Evolutionary conservation across 106 monocot species (phyloP).

Genomic region (Hemerocallis citrina): DNA sequence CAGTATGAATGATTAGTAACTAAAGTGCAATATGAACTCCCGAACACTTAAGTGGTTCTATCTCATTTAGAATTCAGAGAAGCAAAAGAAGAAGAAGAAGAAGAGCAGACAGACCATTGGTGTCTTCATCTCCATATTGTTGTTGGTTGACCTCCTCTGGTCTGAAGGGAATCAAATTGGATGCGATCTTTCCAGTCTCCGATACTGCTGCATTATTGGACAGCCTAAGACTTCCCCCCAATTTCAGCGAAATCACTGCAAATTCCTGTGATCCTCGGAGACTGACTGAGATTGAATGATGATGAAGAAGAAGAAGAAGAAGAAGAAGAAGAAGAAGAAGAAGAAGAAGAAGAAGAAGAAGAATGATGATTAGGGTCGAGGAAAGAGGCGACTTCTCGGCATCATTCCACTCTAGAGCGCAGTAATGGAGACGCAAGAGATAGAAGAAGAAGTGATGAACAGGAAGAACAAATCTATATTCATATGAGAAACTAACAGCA

Average conservation of each 20-base stretch:
- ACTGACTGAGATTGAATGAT: neutral
- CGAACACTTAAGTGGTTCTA: too few relatives aligned
- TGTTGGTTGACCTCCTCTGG: conserved; percentile 39
- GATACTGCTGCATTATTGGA: too few relatives aligned
- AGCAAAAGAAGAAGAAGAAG: too few relatives aligned
- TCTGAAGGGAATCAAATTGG: conserved; percentile 52
- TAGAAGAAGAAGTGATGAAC: too few relatives aligned
- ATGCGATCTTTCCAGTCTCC: too few relatives aligned
- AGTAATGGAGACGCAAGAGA: too few relatives aligned
- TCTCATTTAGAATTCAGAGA: too few relatives aligned
- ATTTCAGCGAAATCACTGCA: conserved; percentile 71
- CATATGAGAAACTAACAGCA: too few relatives aligned
- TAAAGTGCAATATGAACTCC: too few relatives aligned
- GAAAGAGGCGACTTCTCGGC: conserved; percentile 93
- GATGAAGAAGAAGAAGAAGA: neutral
- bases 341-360: neutral
- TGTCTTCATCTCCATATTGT: conserved; percentile 7
- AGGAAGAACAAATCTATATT: too few relatives aligned
- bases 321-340: neutral
- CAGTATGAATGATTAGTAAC: too few relatives aligned
- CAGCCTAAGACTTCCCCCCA: conserved; percentile 57
- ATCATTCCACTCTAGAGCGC: too few relatives aligned
- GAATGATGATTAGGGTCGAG: conserved; percentile 70
- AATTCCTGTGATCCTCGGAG: conserved; percentile 28
- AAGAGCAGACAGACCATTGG: conserved; percentile 50